Evolutionary conservation across 2,329 filamentous ascomycete genomes (phyloP).

Genomic region (Botryotinia calthae): DNA sequence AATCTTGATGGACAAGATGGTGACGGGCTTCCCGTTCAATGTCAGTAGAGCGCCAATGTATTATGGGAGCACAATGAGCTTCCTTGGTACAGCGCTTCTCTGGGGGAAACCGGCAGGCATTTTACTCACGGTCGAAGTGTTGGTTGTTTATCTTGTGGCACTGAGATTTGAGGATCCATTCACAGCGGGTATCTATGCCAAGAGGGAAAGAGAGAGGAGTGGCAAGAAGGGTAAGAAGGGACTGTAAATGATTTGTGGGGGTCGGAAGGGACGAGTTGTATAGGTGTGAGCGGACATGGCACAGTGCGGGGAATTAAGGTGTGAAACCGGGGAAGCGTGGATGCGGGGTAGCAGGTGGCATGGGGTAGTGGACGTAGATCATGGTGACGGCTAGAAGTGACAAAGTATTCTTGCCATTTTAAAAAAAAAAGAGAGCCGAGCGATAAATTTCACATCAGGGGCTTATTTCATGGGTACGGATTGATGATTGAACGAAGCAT

Average conservation of each 20-base stretch:
- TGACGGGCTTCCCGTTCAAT: slow-evolving; percentile 95
- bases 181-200: slow-evolving; percentile 87
- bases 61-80: slow-evolving; percentile 88
- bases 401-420: not conserved
- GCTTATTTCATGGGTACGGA: not conserved
- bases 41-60: slow-evolving; percentile 93
- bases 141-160: slow-evolving; percentile 75
- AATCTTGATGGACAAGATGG: slow-evolving; percentile 92
- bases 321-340: slow-evolving; percentile 10
- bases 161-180: slow-evolving; percentile 91
- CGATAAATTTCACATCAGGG: slow-evolving; percentile 5
- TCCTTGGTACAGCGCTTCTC: slow-evolving; percentile 80
- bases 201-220: slow-evolving; percentile 62
- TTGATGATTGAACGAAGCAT: slow-evolving; percentile 16
- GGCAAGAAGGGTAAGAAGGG: slow-evolving; percentile 36
- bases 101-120: slow-evolving; percentile 86
- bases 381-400: not conserved
- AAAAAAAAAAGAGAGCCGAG: not conserved
- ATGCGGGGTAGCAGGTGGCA: slow-evolving; percentile 1
- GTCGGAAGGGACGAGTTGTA: not conserved
- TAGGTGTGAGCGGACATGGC: not conserved
- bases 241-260: slow-evolving; percentile 23
- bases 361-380: not conserved
- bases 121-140: slow-evolving; percentile 70
- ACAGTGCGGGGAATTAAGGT: not conserved